These are phyloP conservation scores for Microstroma glucosiphilum DNA, from an alignment of 1,284 basidiomycete species.

Conservation along the genomic window DNA sequence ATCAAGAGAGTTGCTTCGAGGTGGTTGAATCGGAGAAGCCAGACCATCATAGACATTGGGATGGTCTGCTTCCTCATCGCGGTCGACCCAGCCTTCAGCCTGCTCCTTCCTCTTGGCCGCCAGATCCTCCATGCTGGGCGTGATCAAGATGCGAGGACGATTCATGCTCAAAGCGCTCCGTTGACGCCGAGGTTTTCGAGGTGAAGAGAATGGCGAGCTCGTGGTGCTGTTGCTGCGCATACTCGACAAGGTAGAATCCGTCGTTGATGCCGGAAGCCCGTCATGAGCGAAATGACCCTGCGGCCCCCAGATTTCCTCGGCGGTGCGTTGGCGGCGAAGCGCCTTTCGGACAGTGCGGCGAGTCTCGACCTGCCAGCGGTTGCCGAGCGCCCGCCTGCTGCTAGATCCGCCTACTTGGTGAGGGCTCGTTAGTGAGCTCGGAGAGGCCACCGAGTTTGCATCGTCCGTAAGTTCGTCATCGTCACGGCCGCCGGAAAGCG, in stretches of 20 bases:
- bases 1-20: background rate
- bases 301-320: background rate
- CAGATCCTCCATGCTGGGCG: conserved; percentile 40
- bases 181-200: background rate
- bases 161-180: conserved; percentile 5
- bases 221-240: background rate
- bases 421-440: too few relatives aligned
- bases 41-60: too few relatives aligned
- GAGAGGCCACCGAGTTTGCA: background rate
- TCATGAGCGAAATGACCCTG: background rate
- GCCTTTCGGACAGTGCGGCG: background rate
- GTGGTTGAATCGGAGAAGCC: background rate
- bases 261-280: background rate
- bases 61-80: background rate
- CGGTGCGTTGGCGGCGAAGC: background rate
- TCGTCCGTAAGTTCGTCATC: conserved; percentile 4
- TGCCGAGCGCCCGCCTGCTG: background rate
- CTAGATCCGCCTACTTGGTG: background rate
- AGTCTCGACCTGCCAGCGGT: conserved; percentile 1
- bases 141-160: conserved; percentile 37
- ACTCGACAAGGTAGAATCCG: background rate
- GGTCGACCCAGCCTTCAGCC: conserved; percentile 22
- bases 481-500: background rate
- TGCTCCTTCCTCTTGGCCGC: conserved; percentile 23
- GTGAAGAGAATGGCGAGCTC: background rate